Conservation (phyloP, 2,329 filamentous ascomycete species). For the Blastomyces parvus region DNA sequence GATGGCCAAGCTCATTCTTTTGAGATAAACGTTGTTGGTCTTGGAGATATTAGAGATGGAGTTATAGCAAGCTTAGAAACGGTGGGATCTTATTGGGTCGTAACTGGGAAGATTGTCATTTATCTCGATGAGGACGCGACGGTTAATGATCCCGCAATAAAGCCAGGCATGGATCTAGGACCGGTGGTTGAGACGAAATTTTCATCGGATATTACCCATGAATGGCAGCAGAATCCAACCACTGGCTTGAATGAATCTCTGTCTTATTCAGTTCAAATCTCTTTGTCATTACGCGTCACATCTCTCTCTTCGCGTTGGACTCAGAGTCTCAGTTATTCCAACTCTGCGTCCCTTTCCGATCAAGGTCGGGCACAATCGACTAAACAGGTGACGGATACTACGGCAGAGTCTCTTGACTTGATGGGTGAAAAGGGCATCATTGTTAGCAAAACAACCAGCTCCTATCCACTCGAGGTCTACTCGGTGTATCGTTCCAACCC, state of each 20-base stretch:
- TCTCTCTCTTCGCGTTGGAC: constrained; percentile 46
- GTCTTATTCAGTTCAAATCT: constrained; percentile 48
- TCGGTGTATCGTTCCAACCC: constrained; percentile 8
- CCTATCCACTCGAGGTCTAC: background rate
- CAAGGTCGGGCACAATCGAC: constrained; percentile 47
- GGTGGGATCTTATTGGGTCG: constrained; percentile 60
- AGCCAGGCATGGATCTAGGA: constrained; percentile 12
- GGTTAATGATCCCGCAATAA: constrained; percentile 17
- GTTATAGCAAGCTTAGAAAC: constrained; percentile 43
- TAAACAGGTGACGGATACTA: constrained; percentile 44
- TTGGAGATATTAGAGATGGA: constrained; percentile 47
- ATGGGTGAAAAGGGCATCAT: constrained; percentile 23
- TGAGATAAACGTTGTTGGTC: constrained; percentile 55
- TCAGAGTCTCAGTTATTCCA: constrained; percentile 49
- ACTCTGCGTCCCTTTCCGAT: constrained; percentile 47
- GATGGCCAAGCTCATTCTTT: constrained; percentile 59
- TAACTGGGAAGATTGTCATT: constrained; percentile 72
- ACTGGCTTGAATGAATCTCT: constrained; percentile 53
- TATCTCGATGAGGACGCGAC: constrained; percentile 50
- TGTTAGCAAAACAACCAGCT: background rate
- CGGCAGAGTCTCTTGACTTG: constrained; percentile 17
- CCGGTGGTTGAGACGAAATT: constrained; percentile 18
- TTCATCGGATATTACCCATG: background rate
- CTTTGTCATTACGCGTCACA: constrained; percentile 46
- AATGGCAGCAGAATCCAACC: constrained; percentile 20